Evolutionary conservation across 2,329 filamentous ascomycete species (phyloP).

Genomic region (Penicillium janthinellum): DNA sequence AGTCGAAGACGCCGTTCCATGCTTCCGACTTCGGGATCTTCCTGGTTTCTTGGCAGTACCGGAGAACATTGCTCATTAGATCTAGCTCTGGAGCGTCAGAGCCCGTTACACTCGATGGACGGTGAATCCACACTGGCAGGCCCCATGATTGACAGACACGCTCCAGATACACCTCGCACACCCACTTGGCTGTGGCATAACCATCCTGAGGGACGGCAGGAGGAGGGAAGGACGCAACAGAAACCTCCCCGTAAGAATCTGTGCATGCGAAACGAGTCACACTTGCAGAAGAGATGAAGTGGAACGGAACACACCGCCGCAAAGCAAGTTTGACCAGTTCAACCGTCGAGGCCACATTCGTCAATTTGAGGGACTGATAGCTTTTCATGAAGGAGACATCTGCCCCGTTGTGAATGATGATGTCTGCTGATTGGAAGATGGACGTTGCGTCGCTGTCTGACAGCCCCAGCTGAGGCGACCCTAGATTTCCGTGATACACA

Average conservation of each 20-base stretch:
- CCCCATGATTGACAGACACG: conserved; percentile 13
- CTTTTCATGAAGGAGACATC: conserved; percentile 34
- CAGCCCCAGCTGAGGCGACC: conserved; percentile 17
- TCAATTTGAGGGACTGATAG: conserved; percentile 30
- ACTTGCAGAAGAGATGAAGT: conserved; percentile 33
- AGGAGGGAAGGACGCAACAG: conserved; percentile 24
- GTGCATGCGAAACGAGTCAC: conserved; percentile 19
- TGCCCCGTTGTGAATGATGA: conserved; percentile 30
- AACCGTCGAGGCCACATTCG: conserved; percentile 32
- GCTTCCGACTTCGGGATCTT: conserved; percentile 19
- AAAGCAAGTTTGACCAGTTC: conserved; percentile 29
- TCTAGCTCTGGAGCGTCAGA: conserved; percentile 22
- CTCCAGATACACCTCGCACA: conserved; percentile 43
- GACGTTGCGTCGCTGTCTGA: conserved; percentile 11
- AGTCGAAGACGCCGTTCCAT: conserved; percentile 24
- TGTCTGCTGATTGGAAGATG: conserved; percentile 24
- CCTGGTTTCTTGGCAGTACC: conserved; percentile 16
- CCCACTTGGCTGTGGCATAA: conserved; percentile 46
- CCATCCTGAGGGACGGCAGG: conserved; percentile 35
- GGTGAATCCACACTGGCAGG: conserved; percentile 35
- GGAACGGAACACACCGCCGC: conserved; percentile 30
- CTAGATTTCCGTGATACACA: conserved; percentile 18
- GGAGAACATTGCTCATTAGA: conserved; percentile 26
- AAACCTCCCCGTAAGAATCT: conserved; percentile 18
- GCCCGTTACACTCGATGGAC: conserved; percentile 29